Evolutionary conservation across 495 filamentous ascomycete genomes (phyloP).

Genomic region (Penicillium paxilli): DNA sequence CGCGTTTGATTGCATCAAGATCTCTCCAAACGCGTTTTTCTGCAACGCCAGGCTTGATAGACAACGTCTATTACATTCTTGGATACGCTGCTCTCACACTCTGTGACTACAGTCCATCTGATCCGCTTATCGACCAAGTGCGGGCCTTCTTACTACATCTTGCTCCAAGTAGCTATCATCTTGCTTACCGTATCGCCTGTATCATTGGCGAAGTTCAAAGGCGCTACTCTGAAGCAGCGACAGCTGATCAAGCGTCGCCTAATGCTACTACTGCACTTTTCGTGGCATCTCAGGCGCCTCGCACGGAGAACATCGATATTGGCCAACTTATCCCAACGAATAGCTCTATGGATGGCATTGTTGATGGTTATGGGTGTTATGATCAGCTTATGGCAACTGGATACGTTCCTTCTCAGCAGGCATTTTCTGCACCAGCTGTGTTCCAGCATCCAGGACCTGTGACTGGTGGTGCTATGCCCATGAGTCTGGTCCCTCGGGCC

Average conservation of each 20-base stretch:
- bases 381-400: slow-evolving; percentile 25
- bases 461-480: slow-evolving; percentile 26
- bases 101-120: slow-evolving; percentile 39
- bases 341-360: slow-evolving; percentile 18
- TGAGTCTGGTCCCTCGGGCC: slow-evolving; percentile 26
- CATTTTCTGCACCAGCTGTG: slow-evolving; percentile 11
- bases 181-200: slow-evolving; percentile 35
- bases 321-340: slow-evolving; percentile 17
- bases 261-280: slow-evolving; percentile 7
- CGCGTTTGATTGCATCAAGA: slow-evolving; percentile 35
- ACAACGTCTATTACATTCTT: slow-evolving; percentile 40
- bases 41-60: slow-evolving; percentile 32
- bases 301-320: slow-evolving; percentile 20
- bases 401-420: slow-evolving; percentile 11
- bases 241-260: slow-evolving; percentile 11
- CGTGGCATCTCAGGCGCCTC: slow-evolving; percentile 6
- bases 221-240: slow-evolving; percentile 21
- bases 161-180: slow-evolving; percentile 37
- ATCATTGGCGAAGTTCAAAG: slow-evolving; percentile 31
- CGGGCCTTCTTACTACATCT: slow-evolving; percentile 40
- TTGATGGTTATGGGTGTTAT: slow-evolving; percentile 25
- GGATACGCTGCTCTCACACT: slow-evolving; percentile 43
- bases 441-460: slow-evolving; percentile 21
- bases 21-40: slow-evolving; percentile 37
- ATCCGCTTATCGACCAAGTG: slow-evolving; percentile 39